These are phyloP conservation scores for Physaria fendleri DNA, from an alignment of 345 rosid species.

Conservation along the genomic window DNA sequence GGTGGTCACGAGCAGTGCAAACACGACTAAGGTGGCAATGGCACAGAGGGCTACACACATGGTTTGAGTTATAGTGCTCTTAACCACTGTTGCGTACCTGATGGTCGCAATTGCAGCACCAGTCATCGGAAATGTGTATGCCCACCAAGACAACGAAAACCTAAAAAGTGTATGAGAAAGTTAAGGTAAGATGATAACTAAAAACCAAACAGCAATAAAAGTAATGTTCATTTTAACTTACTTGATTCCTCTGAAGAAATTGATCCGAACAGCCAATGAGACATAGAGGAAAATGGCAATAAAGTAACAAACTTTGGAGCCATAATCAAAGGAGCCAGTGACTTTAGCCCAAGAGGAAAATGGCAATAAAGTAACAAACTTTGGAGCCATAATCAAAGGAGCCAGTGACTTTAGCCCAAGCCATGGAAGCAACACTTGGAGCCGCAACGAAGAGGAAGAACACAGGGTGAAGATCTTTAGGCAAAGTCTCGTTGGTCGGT, in stretches of 20 bases:
- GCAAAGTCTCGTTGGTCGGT: slow-evolving; percentile 71
- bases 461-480: slow-evolving; percentile 83
- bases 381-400: slow-evolving; percentile 66
- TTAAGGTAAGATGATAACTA: neutral
- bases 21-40: slow-evolving; percentile 44
- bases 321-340: slow-evolving; percentile 67
- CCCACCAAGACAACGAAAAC: slow-evolving; percentile 96
- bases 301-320: slow-evolving; percentile 68
- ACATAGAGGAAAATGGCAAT: slow-evolving; percentile 70
- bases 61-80: slow-evolving; percentile 36
- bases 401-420: slow-evolving; percentile 75
- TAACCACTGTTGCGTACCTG: slow-evolving; percentile 50
- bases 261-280: slow-evolving; percentile 66
- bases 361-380: slow-evolving; percentile 66
- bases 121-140: slow-evolving; percentile 86
- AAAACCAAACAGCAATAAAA: neutral
- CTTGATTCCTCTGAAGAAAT: slow-evolving; percentile 78
- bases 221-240: slow-evolving; percentile 1
- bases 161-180: slow-evolving; percentile 20
- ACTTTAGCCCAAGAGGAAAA: slow-evolving; percentile 79
- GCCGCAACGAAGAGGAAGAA: slow-evolving; percentile 86
- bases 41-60: slow-evolving; percentile 42
- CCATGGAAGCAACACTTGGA: slow-evolving; percentile 85
- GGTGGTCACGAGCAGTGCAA: slow-evolving; percentile 52
- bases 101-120: slow-evolving; percentile 72